phyloP scores from a whole-genome alignment of 108 stramenopile genomes.

The Skeletonema grethae region DNA sequence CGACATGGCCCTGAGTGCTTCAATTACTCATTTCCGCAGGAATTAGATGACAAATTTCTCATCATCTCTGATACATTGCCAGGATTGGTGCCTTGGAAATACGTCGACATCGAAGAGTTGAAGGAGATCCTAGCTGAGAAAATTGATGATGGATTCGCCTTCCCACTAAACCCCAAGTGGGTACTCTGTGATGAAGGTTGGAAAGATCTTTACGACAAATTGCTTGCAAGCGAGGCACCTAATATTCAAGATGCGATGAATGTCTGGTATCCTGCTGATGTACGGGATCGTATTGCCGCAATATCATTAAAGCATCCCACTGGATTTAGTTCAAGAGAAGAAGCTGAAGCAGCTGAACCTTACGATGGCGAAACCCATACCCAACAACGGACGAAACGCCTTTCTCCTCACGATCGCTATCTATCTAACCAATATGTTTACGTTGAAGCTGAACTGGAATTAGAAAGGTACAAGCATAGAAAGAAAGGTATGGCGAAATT shows the following conservation, averaged over 20 bases:
- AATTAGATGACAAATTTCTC: slow-evolving; percentile 21
- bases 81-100: slow-evolving; percentile 12
- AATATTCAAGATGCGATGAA: not conserved
- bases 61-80: slow-evolving; percentile 16
- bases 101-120: slow-evolving; percentile 10
- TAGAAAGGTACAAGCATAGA: too few relatives aligned
- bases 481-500: too few relatives aligned
- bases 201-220: slow-evolving; percentile 22
- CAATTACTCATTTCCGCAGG: slow-evolving; percentile 17
- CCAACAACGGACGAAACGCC: too few relatives aligned
- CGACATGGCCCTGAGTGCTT: slow-evolving; percentile 28
- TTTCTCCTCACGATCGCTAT: too few relatives aligned
- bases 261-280: not conserved
- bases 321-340: not conserved
- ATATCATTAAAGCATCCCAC: not conserved
- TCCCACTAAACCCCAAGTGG: slow-evolving; percentile 26
- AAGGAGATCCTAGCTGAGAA: slow-evolving; percentile 5
- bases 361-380: too few relatives aligned
- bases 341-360: too few relatives aligned
- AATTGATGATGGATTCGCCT: slow-evolving; percentile 16
- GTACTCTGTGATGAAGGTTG: slow-evolving; percentile 32
- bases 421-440: too few relatives aligned
- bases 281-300: not conserved
- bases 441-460: too few relatives aligned
- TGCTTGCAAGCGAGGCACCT: not conserved